Evolutionary conservation across 2,329 filamentous ascomycete genomes (phyloP), one percentile per base, ranked within the genome.

Genomic region (Claviceps sp.): DNA sequence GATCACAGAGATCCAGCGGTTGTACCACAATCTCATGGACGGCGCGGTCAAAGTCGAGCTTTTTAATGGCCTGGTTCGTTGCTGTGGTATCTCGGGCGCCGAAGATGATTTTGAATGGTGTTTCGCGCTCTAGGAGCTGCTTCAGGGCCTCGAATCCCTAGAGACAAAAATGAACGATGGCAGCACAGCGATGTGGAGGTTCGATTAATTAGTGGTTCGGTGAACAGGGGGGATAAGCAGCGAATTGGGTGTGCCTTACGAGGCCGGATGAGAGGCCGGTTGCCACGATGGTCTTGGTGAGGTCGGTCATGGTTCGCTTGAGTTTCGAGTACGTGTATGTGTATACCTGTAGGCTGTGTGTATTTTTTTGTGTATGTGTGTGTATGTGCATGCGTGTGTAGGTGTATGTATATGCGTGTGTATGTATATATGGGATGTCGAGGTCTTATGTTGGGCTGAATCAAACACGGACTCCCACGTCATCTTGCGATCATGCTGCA

Each of bases 71-170:
- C 3, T 66, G 62, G 40, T 70, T 64, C 0, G 74, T 67, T 7
- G 58, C 60, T 22, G 65, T 55, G 0, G 65, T 65, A 59, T 76
- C 71, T n/a, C 75, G 66, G 3, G 71, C 75, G 9, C 74, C 75
- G 9, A 78, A 65, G 45, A 78, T 71, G 56, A 77, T 62, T 16
- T 61, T 69, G 61, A 76, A 75, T 0, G 74, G 66, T 56, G 74
- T 69, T 0, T 65, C 53, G 47, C 72, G 66, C 16, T 63, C 57
- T 7, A 77, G 68, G 26, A 78, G 69, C 57, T 77, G 73, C 57
- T 74, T 75, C 50, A 77, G 64, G n/a, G 69, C 67, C 57, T 78
- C 74, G 50, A 78, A 72, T 13, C 75, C 75, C 75, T 78, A 45
- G 24, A 45, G 7, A n/a, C 8, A 43, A 43, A 6, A 24, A 7